A percentile compares a stretch with the other conserved stretches of the same genome.
These are phyloP conservation scores for Auricularia auricula-judae DNA, from an alignment of 768 basidiomycete species.

Conservation along the genomic window DNA sequence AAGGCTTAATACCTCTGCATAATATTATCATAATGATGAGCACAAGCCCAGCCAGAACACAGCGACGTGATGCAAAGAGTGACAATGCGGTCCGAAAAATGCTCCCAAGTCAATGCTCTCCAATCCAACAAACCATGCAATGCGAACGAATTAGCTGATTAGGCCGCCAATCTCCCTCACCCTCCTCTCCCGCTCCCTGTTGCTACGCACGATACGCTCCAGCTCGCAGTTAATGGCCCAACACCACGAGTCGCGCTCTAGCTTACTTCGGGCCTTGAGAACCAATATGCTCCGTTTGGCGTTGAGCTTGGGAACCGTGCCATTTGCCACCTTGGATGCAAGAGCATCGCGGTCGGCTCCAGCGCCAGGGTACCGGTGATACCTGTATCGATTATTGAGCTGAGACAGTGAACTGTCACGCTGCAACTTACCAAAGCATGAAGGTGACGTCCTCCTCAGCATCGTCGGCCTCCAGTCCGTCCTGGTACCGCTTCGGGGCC, in stretches of 20 bases:
- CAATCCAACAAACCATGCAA: background rate
- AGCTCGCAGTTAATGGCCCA: slow-evolving; percentile 89
- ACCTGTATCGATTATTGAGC: slow-evolving; percentile 16
- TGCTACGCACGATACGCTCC: slow-evolving; percentile 59
- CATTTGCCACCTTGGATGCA: slow-evolving; percentile 5
- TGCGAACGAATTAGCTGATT: slow-evolving; percentile 12
- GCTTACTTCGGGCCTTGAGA: slow-evolving; percentile 64
- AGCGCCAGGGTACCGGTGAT: slow-evolving; percentile 7
- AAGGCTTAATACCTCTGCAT: slow-evolving; percentile 27
- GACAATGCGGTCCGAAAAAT: background rate
- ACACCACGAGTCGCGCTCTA: slow-evolving; percentile 92
- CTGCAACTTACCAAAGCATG: slow-evolving; percentile 50
- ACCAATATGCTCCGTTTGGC: slow-evolving; percentile 51
- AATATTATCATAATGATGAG: slow-evolving; percentile 1
- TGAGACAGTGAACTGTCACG: background rate
- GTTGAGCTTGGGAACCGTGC: slow-evolving; percentile 36
- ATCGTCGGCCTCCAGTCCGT: slow-evolving; percentile 84
- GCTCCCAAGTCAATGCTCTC: too few relatives aligned
- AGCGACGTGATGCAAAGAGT: background rate
- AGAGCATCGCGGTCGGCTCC: background rate
- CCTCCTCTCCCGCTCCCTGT: slow-evolving; percentile 51
- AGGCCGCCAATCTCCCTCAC: slow-evolving; percentile 57
- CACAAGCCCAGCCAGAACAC: background rate
- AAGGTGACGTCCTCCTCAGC: slow-evolving; percentile 82
- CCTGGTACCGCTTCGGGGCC: slow-evolving; percentile 63